phyloP scores from a whole-genome alignment of 129 eudicot species.

The Erigeron canadensis region DNA sequence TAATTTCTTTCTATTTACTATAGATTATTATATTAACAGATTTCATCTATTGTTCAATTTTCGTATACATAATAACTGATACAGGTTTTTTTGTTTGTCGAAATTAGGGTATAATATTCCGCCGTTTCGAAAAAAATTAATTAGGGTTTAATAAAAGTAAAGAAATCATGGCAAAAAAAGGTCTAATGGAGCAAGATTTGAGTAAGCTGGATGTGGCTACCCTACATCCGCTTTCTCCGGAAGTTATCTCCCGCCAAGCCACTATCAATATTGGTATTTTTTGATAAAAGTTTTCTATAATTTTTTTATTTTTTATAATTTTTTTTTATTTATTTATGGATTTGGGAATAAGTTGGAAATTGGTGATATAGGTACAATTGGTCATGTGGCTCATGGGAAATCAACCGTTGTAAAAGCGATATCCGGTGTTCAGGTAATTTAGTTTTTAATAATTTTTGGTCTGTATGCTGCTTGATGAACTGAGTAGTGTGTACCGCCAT shows the following conservation, averaged over 20 bases:
- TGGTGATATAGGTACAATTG: slow-evolving; percentile 68
- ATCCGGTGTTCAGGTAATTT: slow-evolving; percentile 87
- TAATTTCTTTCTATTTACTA: no score
- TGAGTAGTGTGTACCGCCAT: neutral
- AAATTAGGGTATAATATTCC: no score
- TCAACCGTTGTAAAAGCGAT: slow-evolving; percentile 97
- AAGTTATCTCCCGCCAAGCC: slow-evolving; percentile 95
- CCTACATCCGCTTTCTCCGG: slow-evolving; percentile 88
- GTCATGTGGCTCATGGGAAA: slow-evolving; percentile 99
- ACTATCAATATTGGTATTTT: slow-evolving; percentile 80
- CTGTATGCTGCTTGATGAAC: neutral
- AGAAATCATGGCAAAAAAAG: slow-evolving; percentile 59
- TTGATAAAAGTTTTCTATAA: neutral
- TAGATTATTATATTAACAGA: no score
- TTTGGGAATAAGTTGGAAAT: neutral
- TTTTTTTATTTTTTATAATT: no score
- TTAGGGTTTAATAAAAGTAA: slow-evolving; percentile 20
- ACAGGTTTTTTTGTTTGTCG: neutral
- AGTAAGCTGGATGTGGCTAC: slow-evolving; percentile 54
- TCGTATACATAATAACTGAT: neutral
- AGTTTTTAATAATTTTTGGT: neutral
- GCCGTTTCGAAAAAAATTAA: neutral
- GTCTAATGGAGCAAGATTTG: slow-evolving; percentile 32
- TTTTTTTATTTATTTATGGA: neutral
- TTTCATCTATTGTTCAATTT: no score